Base-by-base conservation (phyloP, 371 early-diverging fungal genomes). In the Lichtheimia hyalospora region DNA sequence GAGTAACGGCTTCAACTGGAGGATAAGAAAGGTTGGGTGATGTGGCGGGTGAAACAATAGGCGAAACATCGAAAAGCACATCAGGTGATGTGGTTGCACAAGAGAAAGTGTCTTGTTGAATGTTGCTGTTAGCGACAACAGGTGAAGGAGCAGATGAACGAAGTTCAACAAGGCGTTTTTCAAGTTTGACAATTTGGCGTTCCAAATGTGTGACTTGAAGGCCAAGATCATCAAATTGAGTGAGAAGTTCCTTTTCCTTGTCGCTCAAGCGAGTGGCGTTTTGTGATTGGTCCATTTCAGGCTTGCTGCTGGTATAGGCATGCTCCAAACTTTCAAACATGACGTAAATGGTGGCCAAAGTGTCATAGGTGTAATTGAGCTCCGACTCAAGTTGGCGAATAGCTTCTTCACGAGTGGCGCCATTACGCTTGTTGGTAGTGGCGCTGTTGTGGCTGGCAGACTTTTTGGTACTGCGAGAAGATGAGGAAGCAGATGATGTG, bases 231-330 rank as follows among this genome's bases (percentile, higher is more conserved):
- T 78, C 78, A 49, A 75, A 78, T 14, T 73, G 73, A 41, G 70
- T 66, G 23, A 78, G 44, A 7, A 78, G 63, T 48, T 78, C 78
- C 34, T 74, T 71, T 69, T 78, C 78, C 69, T 64, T 74, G 39
- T 66, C 71, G 18, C 58, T 50, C 20, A 78, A 60, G 7, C 73
- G 62, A 13, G 75, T 69, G 43, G 43, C 63, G 40, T 53, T 57
- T 20, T 50, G 59, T 21, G 59, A 21, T 39, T 64, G 49, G 16
- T 70, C 70, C 13, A 77, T 69, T 28, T 69, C 62, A 18, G 58
- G 48, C 16, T 67, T 68, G 48, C 69, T 56, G 27, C 60, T 57
- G n/a, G 57, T 52, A 40, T 78, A 78, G 0, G 78, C 69, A 39
- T 63, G 54, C 2, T 63, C 64, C 12, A 78, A 53, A 44, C 75